These are phyloP conservation scores for Penicillium verrucosum DNA, from an alignment of 2,329 filamentous ascomycete genomes.

Conservation along the genomic window DNA sequence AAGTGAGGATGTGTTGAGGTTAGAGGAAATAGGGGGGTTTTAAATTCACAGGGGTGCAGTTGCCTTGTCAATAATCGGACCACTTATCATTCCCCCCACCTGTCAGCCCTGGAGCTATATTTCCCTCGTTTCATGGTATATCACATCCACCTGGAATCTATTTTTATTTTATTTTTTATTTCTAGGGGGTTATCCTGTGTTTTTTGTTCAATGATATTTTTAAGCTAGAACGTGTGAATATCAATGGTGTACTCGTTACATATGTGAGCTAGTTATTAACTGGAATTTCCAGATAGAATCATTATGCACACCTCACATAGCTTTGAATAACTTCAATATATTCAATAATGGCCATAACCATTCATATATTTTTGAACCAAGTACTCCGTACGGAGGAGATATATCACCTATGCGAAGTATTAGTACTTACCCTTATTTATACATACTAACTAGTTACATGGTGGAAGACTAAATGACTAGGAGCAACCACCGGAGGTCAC, in stretches of 20 bases:
- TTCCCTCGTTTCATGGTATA: conserved; percentile 1
- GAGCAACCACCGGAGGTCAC: too few relatives aligned
- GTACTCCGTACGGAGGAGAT: background rate
- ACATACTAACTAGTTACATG: too few relatives aligned
- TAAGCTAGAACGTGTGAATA: background rate
- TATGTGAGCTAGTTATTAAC: background rate
- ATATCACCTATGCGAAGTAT: too few relatives aligned
- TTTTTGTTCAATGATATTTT: background rate
- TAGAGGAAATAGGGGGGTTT: conserved; percentile 13
- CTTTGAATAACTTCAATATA: background rate
- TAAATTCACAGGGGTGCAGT: conserved; percentile 9
- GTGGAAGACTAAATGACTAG: too few relatives aligned
- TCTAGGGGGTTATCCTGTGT: background rate
- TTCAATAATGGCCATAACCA: background rate
- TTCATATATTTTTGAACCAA: background rate
- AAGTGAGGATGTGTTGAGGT: background rate
- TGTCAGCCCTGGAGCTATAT: conserved; percentile 8
- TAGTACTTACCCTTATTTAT: too few relatives aligned
- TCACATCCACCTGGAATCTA: background rate
- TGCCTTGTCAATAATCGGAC: conserved; percentile 18
- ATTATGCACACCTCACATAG: background rate
- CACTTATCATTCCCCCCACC: conserved; percentile 21
- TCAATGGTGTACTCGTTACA: background rate
- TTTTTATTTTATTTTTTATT: background rate
- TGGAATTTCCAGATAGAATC: background rate